These are phyloP conservation scores for Sarocladiaceae sp. DNA, from an alignment of 2,329 filamentous ascomycete genomes.

Conservation along the genomic window DNA sequence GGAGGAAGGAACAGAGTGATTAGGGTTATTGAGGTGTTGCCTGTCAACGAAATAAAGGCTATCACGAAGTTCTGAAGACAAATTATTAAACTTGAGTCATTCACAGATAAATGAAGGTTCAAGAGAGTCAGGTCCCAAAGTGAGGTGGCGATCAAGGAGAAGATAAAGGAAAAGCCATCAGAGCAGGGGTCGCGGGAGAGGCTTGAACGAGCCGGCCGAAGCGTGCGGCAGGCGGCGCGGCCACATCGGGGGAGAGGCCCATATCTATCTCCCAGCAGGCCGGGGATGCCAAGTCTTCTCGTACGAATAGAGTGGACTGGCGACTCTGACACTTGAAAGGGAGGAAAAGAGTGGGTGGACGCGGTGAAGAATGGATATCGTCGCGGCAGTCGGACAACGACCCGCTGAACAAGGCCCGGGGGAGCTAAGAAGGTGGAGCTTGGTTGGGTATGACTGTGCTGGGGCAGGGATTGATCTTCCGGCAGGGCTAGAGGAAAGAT, in stretches of 20 bases:
- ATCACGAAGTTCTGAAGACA: not conserved
- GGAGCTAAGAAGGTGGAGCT: not conserved
- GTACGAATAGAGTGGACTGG: too few relatives aligned
- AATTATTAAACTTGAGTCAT: not conserved
- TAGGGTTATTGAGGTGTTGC: not conserved
- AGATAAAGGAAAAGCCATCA: not conserved
- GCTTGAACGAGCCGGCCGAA: constrained; percentile 9
- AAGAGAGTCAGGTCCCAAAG: not conserved
- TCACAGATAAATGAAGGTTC: not conserved
- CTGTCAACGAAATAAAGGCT: not conserved
- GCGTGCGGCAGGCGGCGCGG: constrained; percentile 1
- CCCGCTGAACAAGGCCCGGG: constrained; percentile 4
- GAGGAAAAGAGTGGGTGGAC: too few relatives aligned
- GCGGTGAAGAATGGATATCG: not conserved
- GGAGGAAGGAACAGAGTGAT: not conserved
- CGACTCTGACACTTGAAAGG: too few relatives aligned
- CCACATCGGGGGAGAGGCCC: not conserved
- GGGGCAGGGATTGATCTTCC: not conserved
- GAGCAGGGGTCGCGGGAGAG: not conserved
- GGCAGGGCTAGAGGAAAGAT: not conserved
- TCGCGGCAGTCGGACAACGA: constrained; percentile 8
- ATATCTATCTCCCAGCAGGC: not conserved
- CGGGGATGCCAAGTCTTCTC: too few relatives aligned
- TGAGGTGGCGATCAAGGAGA: not conserved
- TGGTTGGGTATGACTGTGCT: not conserved